phyloP scores from a whole-genome alignment of 257 asterid genomes.

The Haberlea rhodopensis region DNA sequence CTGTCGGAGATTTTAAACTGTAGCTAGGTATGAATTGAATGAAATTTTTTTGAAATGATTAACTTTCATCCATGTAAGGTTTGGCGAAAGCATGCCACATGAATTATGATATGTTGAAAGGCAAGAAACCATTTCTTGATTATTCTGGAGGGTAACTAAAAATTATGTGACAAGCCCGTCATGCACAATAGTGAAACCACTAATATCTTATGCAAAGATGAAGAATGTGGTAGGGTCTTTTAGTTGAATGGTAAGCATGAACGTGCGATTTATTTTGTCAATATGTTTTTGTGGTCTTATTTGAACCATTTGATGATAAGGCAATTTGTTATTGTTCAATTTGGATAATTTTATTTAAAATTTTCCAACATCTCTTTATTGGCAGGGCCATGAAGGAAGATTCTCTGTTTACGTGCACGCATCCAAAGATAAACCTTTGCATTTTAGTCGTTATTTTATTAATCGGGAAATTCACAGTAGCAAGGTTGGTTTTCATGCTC shows the following conservation, averaged over 20 bases:
- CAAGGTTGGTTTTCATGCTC: conserved; percentile 52
- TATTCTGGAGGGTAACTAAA: conserved; percentile 4
- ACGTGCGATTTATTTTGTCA: neutral
- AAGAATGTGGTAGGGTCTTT: conserved; percentile 2
- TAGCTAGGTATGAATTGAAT: neutral
- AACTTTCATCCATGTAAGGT: neutral
- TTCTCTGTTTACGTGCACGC: conserved; percentile 98
- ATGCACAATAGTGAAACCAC: neutral
- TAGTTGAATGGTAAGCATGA: neutral
- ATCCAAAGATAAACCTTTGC: conserved; percentile 88
- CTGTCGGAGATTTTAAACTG: neutral
- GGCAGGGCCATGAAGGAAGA: conserved; percentile 96
- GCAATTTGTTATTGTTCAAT: neutral
- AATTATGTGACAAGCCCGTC: neutral
- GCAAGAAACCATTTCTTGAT: neutral
- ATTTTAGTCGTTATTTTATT: conserved; percentile 93
- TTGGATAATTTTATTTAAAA: no score
- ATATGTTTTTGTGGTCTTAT: neutral
- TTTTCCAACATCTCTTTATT: conserved; percentile 22
- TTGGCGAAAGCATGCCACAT: neutral
- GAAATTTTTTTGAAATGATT: no score
- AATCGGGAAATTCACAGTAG: conserved; percentile 91
- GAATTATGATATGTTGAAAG: neutral
- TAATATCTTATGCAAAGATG: neutral
- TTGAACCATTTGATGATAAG: neutral